Evolutionary conservation across 2,329 filamentous ascomycete species (phyloP).

Genomic region (Trichoderma sp.): DNA sequence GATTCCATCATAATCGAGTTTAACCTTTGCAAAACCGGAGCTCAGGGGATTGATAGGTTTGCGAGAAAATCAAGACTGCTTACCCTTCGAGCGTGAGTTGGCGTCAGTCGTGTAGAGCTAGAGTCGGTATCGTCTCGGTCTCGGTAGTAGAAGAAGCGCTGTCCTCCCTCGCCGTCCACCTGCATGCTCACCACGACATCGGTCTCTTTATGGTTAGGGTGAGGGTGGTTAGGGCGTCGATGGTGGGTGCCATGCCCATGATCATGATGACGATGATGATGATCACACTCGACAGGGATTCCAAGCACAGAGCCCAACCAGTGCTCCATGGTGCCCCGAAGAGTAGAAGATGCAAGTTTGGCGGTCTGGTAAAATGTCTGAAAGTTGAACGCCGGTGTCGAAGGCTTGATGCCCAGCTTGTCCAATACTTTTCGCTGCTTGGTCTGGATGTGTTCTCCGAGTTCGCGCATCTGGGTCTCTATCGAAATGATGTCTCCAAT

Average conservation of each 20-base stretch:
- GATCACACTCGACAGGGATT: neutral
- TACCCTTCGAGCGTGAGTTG: neutral
- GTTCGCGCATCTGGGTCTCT: conserved; percentile 5
- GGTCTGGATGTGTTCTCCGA: neutral
- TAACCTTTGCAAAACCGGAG: no score
- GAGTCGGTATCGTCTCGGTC: neutral
- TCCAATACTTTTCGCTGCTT: conserved; percentile 12
- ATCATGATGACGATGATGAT: neutral
- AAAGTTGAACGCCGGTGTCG: neutral
- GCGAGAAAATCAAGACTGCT: neutral
- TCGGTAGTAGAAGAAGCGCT: conserved; percentile 7
- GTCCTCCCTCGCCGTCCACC: conserved; percentile 1
- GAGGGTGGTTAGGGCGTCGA: neutral
- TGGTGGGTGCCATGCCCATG: neutral
- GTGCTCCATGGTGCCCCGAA: conserved; percentile 15
- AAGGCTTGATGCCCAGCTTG: neutral
- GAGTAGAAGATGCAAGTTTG: conserved; percentile 1
- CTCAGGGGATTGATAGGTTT: neutral
- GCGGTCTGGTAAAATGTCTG: conserved; percentile 11
- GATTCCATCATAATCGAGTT: no score
- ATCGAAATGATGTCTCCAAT: conserved; percentile 1
- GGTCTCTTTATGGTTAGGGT: neutral
- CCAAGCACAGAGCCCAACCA: conserved; percentile 14
- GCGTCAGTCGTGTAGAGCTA: neutral
- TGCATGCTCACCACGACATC: conserved; percentile 1